These are phyloP conservation scores for Parascedosporium putredinis DNA, from an alignment of 2,329 filamentous ascomycete species.

Conservation along the genomic window DNA sequence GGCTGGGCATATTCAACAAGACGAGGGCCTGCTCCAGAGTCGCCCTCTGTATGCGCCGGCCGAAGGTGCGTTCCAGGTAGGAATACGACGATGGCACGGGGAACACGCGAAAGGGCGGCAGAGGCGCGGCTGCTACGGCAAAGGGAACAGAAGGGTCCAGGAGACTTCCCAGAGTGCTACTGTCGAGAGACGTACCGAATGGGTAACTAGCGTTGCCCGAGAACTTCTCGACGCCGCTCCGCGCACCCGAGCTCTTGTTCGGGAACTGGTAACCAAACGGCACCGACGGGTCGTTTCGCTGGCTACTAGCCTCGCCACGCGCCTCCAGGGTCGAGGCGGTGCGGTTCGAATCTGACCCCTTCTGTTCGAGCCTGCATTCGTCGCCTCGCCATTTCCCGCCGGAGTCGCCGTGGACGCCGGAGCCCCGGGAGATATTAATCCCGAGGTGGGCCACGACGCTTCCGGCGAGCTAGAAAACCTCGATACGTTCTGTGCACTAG, in stretches of 20 bases:
- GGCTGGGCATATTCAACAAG: slow-evolving; percentile 40
- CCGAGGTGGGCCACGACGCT: neutral
- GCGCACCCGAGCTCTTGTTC: neutral
- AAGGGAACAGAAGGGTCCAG: slow-evolving; percentile 1
- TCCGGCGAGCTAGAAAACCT: slow-evolving; percentile 13
- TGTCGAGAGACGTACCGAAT: slow-evolving; percentile 22
- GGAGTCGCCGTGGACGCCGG: neutral
- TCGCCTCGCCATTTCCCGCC: neutral
- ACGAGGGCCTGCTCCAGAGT: slow-evolving; percentile 52
- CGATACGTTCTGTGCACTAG: slow-evolving; percentile 17
- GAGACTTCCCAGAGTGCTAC: slow-evolving; percentile 11
- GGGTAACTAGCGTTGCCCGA: slow-evolving; percentile 42
- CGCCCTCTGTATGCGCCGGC: slow-evolving; percentile 57
- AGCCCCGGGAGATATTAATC: neutral
- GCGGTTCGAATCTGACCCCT: neutral
- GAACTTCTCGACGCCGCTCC: neutral
- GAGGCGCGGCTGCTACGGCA: slow-evolving; percentile 10
- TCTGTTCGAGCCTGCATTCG: neutral
- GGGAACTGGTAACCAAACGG: slow-evolving; percentile 3
- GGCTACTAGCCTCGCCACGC: neutral
- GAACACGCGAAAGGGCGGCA: slow-evolving; percentile 24
- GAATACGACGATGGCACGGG: slow-evolving; percentile 44
- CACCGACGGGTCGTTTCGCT: neutral
- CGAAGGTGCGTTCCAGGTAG: slow-evolving; percentile 56
- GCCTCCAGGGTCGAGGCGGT: neutral